These are phyloP conservation scores for Cenchrus fungigraminus DNA, from an alignment of 176 grass and related monocot genomes.

Conservation along the genomic window DNA sequence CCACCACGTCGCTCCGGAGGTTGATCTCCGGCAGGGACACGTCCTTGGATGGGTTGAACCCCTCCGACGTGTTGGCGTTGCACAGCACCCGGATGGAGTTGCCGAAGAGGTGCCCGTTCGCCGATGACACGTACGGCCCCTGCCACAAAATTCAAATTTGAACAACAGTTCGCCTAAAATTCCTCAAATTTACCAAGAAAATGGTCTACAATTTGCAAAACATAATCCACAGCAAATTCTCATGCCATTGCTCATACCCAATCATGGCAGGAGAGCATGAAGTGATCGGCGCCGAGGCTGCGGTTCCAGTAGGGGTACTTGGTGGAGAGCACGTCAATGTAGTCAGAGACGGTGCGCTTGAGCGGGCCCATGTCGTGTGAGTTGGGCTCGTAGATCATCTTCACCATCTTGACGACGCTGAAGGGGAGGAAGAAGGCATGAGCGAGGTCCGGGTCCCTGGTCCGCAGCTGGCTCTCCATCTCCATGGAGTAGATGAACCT, in stretches of 20 bases:
- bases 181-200: not conserved
- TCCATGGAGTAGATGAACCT: slow-evolving; percentile 86
- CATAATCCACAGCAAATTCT: not conserved
- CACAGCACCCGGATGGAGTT: slow-evolving; percentile 83
- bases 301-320: slow-evolving; percentile 89
- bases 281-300: slow-evolving; percentile 78
- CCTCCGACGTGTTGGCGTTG: slow-evolving; percentile 95
- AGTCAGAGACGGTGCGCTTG: slow-evolving; percentile 59
- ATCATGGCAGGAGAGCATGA: slow-evolving; percentile 97
- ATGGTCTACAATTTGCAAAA: not conserved
- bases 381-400: slow-evolving; percentile 58
- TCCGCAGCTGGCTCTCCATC: slow-evolving; percentile 54
- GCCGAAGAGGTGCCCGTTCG: slow-evolving; percentile 44
- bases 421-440: slow-evolving; percentile 88
- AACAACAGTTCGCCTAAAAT: not conserved
- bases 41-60: slow-evolving; percentile 74
- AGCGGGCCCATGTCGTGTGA: slow-evolving; percentile 68
- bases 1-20: slow-evolving; percentile 53
- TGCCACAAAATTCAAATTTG: slow-evolving; percentile 28
- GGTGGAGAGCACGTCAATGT: slow-evolving; percentile 55
- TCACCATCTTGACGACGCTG: slow-evolving; percentile 90
- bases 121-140: slow-evolving; percentile 74
- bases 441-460: slow-evolving; percentile 55
- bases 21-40: slow-evolving; percentile 82
- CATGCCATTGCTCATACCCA: slow-evolving; percentile 52